Conservation (phyloP, 768 basidiomycete species). For the Pleurotus pulmonarius region DNA sequence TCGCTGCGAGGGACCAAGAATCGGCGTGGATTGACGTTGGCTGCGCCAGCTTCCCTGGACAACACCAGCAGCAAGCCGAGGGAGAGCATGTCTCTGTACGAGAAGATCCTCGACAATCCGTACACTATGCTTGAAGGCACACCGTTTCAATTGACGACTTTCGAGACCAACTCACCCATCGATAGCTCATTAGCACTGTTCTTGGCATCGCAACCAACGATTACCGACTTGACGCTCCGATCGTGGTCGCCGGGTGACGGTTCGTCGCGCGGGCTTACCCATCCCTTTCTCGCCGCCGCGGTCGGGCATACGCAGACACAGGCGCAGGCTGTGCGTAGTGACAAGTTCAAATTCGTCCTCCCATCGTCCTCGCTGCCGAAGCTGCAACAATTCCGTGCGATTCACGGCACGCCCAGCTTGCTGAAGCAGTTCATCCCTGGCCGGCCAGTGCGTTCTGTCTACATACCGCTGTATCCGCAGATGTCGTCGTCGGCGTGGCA, state of each 20-base stretch:
- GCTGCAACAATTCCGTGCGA: constrained; percentile 47
- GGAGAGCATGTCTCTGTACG: constrained; percentile 35
- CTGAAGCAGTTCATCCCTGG: constrained; percentile 3
- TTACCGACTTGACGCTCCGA: constrained; percentile 44
- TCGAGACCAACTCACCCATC: constrained; percentile 51
- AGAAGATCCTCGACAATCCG: constrained; percentile 45
- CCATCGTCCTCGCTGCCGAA: constrained; percentile 39
- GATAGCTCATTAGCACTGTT: constrained; percentile 43
- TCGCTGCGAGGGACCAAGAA: neutral
- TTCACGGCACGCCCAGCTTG: constrained; percentile 40
- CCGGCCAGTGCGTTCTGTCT: neutral
- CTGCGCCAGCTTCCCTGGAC: constrained; percentile 44
- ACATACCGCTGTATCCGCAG: neutral
- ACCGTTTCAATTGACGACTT: constrained; percentile 43
- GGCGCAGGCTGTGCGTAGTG: neutral
- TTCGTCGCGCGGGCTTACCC: neutral
- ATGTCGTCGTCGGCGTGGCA: neutral
- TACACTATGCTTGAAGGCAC: constrained; percentile 41
- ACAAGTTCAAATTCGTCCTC: constrained; percentile 29
- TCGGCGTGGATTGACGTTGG: neutral
- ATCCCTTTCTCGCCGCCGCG: constrained; percentile 18
- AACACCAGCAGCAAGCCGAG: constrained; percentile 35
- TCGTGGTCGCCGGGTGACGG: neutral
- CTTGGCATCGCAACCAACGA: constrained; percentile 43
- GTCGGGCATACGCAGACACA: too few species aligned